Conservation (phyloP, 257 asterid genomes). For the Ocimum tenuiflorum region DNA sequence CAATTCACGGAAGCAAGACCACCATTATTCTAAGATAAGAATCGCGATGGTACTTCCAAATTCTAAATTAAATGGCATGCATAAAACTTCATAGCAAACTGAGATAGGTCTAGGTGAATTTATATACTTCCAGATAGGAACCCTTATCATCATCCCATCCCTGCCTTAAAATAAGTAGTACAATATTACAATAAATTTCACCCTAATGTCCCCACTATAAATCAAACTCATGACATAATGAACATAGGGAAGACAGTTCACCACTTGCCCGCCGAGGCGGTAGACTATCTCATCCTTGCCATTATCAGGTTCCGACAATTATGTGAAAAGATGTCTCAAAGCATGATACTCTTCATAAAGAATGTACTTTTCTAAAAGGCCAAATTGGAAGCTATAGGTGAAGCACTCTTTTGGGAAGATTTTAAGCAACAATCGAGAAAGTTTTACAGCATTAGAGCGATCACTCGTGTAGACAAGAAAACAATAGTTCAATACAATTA, state of each 20-base stretch:
- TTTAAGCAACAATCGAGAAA: slow-evolving; percentile 5
- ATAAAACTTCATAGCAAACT: slow-evolving; percentile 2
- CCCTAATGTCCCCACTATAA: no score
- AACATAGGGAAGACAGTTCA: no score
- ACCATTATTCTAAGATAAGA: neutral
- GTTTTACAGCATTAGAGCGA: slow-evolving; percentile 13
- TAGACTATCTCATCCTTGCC: neutral
- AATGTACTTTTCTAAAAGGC: no score
- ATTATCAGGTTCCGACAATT: neutral
- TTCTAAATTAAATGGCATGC: neutral
- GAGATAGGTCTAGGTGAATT: neutral
- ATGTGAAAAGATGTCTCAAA: neutral
- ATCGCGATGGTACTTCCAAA: neutral
- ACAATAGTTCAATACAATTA: neutral
- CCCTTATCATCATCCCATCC: neutral
- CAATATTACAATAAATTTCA: no score
- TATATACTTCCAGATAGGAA: neutral
- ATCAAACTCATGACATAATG: no score
- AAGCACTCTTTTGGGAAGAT: neutral
- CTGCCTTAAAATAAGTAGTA: no score
- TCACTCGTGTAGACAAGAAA: no score
- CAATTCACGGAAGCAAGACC: slow-evolving; percentile 4
- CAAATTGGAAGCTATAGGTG: no score
- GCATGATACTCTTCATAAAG: neutral
- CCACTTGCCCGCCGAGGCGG: no score